Base-by-base conservation (phyloP, 2,329 filamentous ascomycete species). In the Apiospora kogelbergensis region DNA sequence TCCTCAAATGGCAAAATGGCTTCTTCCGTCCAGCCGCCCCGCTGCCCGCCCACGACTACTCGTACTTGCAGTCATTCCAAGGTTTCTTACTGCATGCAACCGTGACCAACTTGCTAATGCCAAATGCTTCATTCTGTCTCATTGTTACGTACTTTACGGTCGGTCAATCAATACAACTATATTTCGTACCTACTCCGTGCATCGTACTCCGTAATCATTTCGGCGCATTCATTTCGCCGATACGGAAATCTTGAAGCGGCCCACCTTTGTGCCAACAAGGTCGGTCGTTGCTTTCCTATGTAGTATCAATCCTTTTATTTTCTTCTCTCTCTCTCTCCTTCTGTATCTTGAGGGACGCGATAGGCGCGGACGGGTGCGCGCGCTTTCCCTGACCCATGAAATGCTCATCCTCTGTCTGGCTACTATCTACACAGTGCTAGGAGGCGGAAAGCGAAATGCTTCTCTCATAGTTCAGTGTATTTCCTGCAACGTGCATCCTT, bases 121-220 rank as follows among this genome's bases (percentile, higher is more conserved):
- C 40, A 15, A 7, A 26, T 26, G 46, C 26, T 57, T 30, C 15
- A 20, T 33, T 17, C 9, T 26, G 15, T 30, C 48, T 57, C 48
- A 57, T 57, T 6, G 26, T 57, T 57, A 57, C 48, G 48, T 57
- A 57, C 48, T 57, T 57, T 57, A 57, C 48, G 48, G 48, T 57
- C 48, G 33, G 9, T 57, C 48, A 33, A n/a, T 57, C 48, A 57
- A 57, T 57, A 26, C 48, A 60, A 60, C 53, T 30, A 60, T 60
- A 20, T 30, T 60, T 26, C 48, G 48, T 60, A 60, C 40, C 9
- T 41, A 6, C 40, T 41, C 40, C 40, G 33, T 7, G 33, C 33
- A 33, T 33, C 33, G 40, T 41, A 20, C 48, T 60, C 53, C 26
- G 53, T 60, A 60, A 60, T 60, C 53, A 60, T 60, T n/a, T 60